Percentiles rank a stretch among this genome's conserved stretches.
Conservation (phyloP, 2,329 filamentous ascomycete genomes). For the Macroventuria anomochaeta region DNA sequence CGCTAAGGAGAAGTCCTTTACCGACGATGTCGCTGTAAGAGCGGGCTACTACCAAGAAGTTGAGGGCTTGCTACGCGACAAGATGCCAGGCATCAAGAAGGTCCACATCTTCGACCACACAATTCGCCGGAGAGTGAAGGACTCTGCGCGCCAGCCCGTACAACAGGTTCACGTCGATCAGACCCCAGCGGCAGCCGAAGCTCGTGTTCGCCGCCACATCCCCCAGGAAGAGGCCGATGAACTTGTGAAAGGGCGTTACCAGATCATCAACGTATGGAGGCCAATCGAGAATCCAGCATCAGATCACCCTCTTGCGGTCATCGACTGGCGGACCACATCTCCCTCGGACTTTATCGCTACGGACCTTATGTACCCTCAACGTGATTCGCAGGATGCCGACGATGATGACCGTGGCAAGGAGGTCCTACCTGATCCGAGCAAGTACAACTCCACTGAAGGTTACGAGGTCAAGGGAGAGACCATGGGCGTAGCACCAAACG, state of each 20-base stretch:
- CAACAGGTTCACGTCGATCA: conserved; percentile 76
- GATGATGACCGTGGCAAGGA: conserved; percentile 67
- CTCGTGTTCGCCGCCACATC: conserved; percentile 67
- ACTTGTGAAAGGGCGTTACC: conserved; percentile 64
- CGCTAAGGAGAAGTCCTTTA: conserved; percentile 62
- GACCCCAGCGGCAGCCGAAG: conserved; percentile 67
- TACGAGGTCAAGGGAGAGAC: conserved; percentile 71
- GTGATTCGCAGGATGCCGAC: conserved; percentile 40
- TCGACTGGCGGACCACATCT: conserved; percentile 66
- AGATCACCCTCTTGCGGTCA: conserved; percentile 71
- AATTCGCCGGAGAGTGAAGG: conserved; percentile 63
- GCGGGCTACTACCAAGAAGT: conserved; percentile 67
- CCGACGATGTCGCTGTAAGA: conserved; percentile 62
- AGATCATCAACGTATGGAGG: conserved; percentile 75
- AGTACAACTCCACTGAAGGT: conserved; percentile 59
- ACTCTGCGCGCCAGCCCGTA: conserved; percentile 67
- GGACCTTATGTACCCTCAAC: conserved; percentile 67
- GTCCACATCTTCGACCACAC: conserved; percentile 77
- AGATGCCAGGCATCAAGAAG: conserved; percentile 63
- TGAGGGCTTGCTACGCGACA: conserved; percentile 61
- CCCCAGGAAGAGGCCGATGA: conserved; percentile 62
- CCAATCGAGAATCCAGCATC: conserved; percentile 69
- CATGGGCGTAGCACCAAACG: conserved; percentile 63
- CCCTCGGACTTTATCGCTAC: conserved; percentile 66
- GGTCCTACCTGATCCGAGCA: conserved; percentile 57